Conservation (phyloP, 2,329 filamentous ascomycete species). For the Tetracladium maxilliforme region DNA sequence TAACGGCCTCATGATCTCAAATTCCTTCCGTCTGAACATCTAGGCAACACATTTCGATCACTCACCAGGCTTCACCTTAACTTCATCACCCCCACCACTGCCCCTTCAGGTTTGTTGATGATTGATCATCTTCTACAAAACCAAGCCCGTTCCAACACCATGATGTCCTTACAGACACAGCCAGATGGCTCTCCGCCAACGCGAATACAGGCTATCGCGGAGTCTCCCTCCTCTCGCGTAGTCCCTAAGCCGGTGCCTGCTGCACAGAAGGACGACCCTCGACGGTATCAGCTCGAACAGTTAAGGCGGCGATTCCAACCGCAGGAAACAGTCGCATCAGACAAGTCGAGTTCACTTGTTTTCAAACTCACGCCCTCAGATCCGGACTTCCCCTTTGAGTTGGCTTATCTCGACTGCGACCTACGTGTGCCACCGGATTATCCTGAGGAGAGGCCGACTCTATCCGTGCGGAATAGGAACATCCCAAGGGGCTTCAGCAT, state of each 20-base stretch:
- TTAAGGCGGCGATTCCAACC: slow-evolving; percentile 50
- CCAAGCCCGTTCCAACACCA: slow-evolving; percentile 11
- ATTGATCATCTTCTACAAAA: too few species aligned
- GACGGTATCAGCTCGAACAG: slow-evolving; percentile 63
- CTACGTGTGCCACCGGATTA: slow-evolving; percentile 51
- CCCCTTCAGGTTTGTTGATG: too few species aligned
- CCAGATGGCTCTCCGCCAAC: too few species aligned
- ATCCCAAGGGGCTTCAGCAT: slow-evolving; percentile 60
- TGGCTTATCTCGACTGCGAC: slow-evolving; percentile 52
- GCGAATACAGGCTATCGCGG: too few species aligned
- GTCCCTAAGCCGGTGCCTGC: slow-evolving; percentile 52
- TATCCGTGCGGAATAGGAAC: slow-evolving; percentile 53
- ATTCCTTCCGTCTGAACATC: too few species aligned
- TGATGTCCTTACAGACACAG: too few species aligned
- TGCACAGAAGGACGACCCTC: slow-evolving; percentile 49
- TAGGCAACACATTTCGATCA: too few species aligned
- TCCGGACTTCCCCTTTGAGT: slow-evolving; percentile 71
- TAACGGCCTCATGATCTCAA: too few species aligned
- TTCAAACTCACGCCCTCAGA: slow-evolving; percentile 62
- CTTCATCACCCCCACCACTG: too few species aligned
- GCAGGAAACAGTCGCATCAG: slow-evolving; percentile 17
- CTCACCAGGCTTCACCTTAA: too few species aligned
- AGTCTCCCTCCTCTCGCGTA: slow-evolving; percentile 34
- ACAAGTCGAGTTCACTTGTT: slow-evolving; percentile 38
- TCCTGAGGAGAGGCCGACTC: slow-evolving; percentile 38